Evolutionary conservation across 306 rosid genomes (phyloP).

Genomic region (Gastrolobium villosum): DNA sequence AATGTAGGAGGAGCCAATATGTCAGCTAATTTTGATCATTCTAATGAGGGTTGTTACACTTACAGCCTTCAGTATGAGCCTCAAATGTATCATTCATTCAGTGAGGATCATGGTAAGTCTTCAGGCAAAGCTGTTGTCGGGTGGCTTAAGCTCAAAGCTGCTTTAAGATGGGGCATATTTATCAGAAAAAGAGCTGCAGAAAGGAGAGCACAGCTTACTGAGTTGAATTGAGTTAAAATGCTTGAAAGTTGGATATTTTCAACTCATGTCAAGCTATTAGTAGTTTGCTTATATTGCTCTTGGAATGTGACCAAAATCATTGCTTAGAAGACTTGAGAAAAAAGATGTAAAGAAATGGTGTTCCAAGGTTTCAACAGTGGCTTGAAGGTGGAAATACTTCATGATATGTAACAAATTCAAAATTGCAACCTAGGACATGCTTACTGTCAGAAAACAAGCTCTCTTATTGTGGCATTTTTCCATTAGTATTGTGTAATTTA

Average conservation of each 20-base stretch:
- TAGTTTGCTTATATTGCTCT: slow-evolving; percentile 18
- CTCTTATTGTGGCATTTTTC: slow-evolving; percentile 38
- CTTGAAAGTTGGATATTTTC: slow-evolving; percentile 41
- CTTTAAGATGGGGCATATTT: slow-evolving; percentile 92
- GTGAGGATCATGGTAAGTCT: slow-evolving; percentile 58
- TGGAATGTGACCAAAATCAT: slow-evolving; percentile 35
- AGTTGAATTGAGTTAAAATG: slow-evolving; percentile 64
- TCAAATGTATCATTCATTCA: slow-evolving; percentile 55
- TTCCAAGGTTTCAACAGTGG: slow-evolving; percentile 30
- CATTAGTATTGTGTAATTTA: slow-evolving; percentile 40
- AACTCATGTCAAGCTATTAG: slow-evolving; percentile 37
- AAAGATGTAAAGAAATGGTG: neutral
- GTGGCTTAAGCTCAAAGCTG: slow-evolving; percentile 95
- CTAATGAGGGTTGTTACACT: slow-evolving; percentile 62
- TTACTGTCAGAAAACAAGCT: slow-evolving; percentile 26
- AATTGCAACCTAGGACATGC: slow-evolving; percentile 20
- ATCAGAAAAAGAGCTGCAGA: slow-evolving; percentile 80
- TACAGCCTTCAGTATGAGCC: slow-evolving; percentile 71
- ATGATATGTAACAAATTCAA: slow-evolving; percentile 13
- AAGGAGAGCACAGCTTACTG: slow-evolving; percentile 89
- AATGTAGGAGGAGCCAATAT: slow-evolving; percentile 62
- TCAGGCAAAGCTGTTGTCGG: slow-evolving; percentile 90
- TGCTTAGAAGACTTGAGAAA: slow-evolving; percentile 12
- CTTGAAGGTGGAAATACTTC: slow-evolving; percentile 34
- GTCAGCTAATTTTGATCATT: slow-evolving; percentile 55